Percentiles rank a stretch among this genome's conserved stretches.
These are phyloP conservation scores for Alternaria sp. DNA, from an alignment of 2,329 filamentous ascomycete species.

Conservation along the genomic window DNA sequence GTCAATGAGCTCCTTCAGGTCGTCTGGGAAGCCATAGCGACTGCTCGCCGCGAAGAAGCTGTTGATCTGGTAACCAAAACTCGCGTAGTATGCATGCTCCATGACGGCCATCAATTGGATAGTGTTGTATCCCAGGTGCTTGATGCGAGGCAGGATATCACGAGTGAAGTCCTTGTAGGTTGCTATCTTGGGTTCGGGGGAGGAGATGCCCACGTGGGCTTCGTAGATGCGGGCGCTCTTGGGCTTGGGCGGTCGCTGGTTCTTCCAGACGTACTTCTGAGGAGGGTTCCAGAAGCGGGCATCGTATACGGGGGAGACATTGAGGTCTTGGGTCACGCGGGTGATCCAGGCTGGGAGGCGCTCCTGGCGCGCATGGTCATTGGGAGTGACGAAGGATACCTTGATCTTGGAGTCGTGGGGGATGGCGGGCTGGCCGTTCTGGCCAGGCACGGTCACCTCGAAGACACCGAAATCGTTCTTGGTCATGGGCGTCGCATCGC, in stretches of 20 bases:
- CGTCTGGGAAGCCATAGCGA: constrained; percentile 90
- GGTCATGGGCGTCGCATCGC: constrained; percentile 83
- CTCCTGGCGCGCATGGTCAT: constrained; percentile 78
- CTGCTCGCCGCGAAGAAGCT: constrained; percentile 98
- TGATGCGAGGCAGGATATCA: constrained; percentile 90
- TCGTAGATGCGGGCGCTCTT: constrained; percentile 91
- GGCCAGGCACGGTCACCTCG: constrained; percentile 78
- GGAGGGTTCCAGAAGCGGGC: constrained; percentile 98
- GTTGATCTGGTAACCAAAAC: constrained; percentile 98
- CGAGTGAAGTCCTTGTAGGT: constrained; percentile 98
- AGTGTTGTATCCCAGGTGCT: constrained; percentile 90
- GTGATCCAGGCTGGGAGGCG: constrained; percentile 96
- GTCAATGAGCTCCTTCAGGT: constrained; percentile 95
- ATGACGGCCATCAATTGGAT: constrained; percentile 99
- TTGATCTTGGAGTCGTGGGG: constrained; percentile 96
- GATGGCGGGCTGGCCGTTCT: constrained; percentile 78
- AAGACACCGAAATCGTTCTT: constrained; percentile 87
- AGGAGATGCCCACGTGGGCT: constrained; percentile 97
- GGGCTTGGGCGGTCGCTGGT: constrained; percentile 82
- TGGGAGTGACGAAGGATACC: constrained; percentile 83
- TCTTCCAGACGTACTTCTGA: constrained; percentile 83
- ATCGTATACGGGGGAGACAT: constrained; percentile 90
- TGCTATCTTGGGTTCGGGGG: constrained; percentile 84
- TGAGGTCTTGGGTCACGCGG: constrained; percentile 92
- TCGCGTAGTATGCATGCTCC: constrained; percentile 99